These are phyloP conservation scores for Quercus gilva DNA, from an alignment of 306 rosid species.

Conservation along the genomic window DNA sequence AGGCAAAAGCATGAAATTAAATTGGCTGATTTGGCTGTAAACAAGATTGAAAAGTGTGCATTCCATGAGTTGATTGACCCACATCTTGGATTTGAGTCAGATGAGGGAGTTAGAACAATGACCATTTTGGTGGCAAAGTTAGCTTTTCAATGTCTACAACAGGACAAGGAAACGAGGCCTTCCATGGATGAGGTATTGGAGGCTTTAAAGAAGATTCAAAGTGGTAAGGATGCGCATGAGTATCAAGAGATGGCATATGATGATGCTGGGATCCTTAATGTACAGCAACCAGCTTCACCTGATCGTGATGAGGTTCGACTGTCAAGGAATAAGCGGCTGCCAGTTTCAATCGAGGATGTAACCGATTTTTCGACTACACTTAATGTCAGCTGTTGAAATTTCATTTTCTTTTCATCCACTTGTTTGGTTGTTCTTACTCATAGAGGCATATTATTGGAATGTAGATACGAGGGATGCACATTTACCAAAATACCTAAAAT, in stretches of 20 bases:
- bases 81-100: conserved; percentile 52
- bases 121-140: conserved; percentile 52
- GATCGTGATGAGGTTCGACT: conserved; percentile 35
- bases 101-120: conserved; percentile 42
- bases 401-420: too few relatives aligned
- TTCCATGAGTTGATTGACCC: conserved; percentile 52
- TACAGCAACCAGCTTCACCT: conserved; percentile 36
- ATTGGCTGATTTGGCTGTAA: background rate
- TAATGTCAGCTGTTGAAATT: conserved; percentile 22
- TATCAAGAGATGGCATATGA: conserved; percentile 13
- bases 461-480: too few relatives aligned
- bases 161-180: conserved; percentile 67
- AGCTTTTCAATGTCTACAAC: conserved; percentile 68
- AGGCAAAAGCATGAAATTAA: too few relatives aligned
- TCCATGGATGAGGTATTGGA: conserved; percentile 58
- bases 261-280: conserved; percentile 8
- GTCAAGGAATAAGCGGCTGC: conserved; percentile 22
- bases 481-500: too few relatives aligned
- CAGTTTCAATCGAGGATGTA: conserved; percentile 36
- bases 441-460: too few relatives aligned
- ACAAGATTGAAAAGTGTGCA: background rate
- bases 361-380: conserved; percentile 43
- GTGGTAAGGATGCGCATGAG: conserved; percentile 23
- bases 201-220: conserved; percentile 38
- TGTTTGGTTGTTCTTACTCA: too few relatives aligned